Percentiles rank a stretch among this genome's conserved stretches.
Evolutionary conservation across 2,329 filamentous ascomycete species (phyloP).

Genomic region (Phoma sp.): DNA sequence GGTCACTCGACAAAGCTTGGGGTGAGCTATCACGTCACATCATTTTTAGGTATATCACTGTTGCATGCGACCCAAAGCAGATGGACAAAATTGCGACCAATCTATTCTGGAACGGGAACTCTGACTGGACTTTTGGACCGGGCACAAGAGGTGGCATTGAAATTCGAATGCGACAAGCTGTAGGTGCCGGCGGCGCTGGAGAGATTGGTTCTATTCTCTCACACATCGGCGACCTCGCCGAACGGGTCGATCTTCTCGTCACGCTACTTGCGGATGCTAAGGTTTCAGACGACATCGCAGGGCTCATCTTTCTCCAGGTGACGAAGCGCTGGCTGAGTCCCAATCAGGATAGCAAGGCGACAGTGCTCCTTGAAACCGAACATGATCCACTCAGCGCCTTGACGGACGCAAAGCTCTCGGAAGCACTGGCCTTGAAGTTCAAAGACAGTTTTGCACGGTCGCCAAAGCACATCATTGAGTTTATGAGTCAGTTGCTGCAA

Average conservation of each 20-base stretch:
- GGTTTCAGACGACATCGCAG: conserved; percentile 62
- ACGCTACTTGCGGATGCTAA: conserved; percentile 55
- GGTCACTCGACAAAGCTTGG: conserved; percentile 38
- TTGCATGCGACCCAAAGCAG: conserved; percentile 61
- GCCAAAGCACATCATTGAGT: conserved; percentile 68
- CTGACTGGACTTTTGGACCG: conserved; percentile 61
- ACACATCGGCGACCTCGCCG: conserved; percentile 38
- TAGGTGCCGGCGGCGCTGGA: conserved; percentile 74
- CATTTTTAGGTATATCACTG: conserved; percentile 58
- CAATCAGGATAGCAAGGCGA: conserved; percentile 11
- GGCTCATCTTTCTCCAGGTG: conserved; percentile 65
- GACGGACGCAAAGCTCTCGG: conserved; percentile 66
- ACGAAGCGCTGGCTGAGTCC: conserved; percentile 63
- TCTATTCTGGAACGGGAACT: conserved; percentile 62
- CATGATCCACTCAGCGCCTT: conserved; percentile 58
- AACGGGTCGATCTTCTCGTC: conserved; percentile 32
- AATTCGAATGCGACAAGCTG: conserved; percentile 62
- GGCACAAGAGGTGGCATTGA: conserved; percentile 59
- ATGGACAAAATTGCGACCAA: conserved; percentile 60
- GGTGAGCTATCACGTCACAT: conserved; percentile 28
- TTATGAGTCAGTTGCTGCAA: conserved; percentile 66
- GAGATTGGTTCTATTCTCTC: conserved; percentile 71
- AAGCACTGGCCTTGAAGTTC: conserved; percentile 68
- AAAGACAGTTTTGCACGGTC: conserved; percentile 68
- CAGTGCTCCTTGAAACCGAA: conserved; percentile 38